Percentiles rank a stretch among this genome's conserved stretches.
These are phyloP conservation scores for Penicillium maclennaniae DNA, from an alignment of 495 filamentous ascomycete species.

Conservation along the genomic window DNA sequence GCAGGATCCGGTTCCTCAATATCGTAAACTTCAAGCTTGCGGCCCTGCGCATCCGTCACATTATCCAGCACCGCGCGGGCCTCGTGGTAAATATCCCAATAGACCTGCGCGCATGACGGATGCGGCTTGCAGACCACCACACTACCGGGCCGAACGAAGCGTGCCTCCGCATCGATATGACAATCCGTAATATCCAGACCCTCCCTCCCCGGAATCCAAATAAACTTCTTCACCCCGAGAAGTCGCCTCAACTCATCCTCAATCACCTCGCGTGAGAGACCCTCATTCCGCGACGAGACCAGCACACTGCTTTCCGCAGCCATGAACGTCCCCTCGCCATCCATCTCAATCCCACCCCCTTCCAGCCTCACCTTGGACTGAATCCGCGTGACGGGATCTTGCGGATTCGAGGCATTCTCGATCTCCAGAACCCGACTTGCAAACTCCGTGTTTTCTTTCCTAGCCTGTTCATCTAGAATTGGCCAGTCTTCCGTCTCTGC, in stretches of 20 bases:
- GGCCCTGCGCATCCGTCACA: constrained; percentile 24
- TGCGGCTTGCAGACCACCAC: constrained; percentile 30
- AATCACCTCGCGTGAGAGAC: constrained; percentile 13
- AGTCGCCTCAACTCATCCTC: constrained; percentile 24
- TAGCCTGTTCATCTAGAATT: constrained; percentile 7
- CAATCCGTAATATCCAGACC: constrained; percentile 33
- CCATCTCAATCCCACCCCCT: constrained; percentile 34
- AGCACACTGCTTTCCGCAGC: constrained; percentile 35
- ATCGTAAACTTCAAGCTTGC: constrained; percentile 24
- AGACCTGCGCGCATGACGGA: constrained; percentile 12
- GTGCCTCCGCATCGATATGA: constrained; percentile 33
- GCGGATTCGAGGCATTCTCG: constrained; percentile 7
- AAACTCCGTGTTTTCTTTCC: constrained; percentile 26
- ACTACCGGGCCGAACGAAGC: constrained; percentile 31
- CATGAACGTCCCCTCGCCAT: constrained; percentile 35
- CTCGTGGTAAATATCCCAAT: constrained; percentile 30
- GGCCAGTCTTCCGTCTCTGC: constrained; percentile 19
- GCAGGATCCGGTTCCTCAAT: constrained; percentile 32
- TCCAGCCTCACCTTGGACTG: constrained; percentile 23
- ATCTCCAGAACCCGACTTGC: constrained; percentile 23
- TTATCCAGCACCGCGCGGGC: constrained; percentile 19
- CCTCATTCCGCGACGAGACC: constrained; percentile 27
- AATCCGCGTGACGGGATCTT: constrained; percentile 12
- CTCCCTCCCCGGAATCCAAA: constrained; percentile 34
- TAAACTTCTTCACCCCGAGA: constrained; percentile 26